Percentiles rank a stretch among this genome's conserved stretches.
Evolutionary conservation across 768 basidiomycete genomes (phyloP).

Genomic region (Aureoboletus auriporus): DNA sequence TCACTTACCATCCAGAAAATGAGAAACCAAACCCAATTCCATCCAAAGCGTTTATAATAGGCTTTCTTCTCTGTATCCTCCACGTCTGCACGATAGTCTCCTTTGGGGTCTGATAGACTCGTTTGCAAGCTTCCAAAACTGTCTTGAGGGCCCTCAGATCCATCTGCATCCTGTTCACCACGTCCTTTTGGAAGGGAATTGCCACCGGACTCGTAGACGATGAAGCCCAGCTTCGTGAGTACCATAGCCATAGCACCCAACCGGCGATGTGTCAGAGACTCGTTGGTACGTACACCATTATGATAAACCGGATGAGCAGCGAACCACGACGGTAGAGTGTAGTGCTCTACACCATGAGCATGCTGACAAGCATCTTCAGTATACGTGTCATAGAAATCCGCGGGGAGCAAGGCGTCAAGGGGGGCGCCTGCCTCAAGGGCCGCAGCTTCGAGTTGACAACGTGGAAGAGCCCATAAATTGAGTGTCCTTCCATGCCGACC

Average conservation of each 20-base stretch:
- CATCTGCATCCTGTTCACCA: neutral
- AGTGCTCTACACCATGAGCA: neutral
- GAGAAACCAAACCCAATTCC: conserved; percentile 61
- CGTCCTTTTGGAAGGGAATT: neutral
- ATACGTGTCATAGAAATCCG: conserved; percentile 26
- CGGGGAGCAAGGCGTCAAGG: conserved; percentile 47
- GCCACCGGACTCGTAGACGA: conserved; percentile 29
- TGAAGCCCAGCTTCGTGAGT: conserved; percentile 48
- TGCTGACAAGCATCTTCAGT: neutral
- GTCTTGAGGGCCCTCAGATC: neutral
- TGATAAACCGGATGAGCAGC: conserved; percentile 18
- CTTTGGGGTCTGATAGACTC: conserved; percentile 3
- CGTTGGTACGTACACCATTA: conserved; percentile 4
- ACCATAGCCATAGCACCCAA: conserved; percentile 55
- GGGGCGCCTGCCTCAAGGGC: conserved; percentile 68
- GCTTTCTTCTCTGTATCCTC: conserved; percentile 48
- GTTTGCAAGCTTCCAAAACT: conserved; percentile 11
- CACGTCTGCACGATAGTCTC: conserved; percentile 19
- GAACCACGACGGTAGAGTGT: conserved; percentile 15
- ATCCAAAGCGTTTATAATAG: conserved; percentile 49
- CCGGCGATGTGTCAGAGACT: conserved; percentile 51
- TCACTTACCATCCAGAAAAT: conserved; percentile 70
- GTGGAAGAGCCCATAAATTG: conserved; percentile 58
- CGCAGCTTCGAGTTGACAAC: conserved; percentile 52
- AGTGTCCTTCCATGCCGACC: conserved; percentile 50